Base-by-base conservation (phyloP, 2,329 filamentous ascomycete genomes). In the Monosporascus cannonballus region DNA sequence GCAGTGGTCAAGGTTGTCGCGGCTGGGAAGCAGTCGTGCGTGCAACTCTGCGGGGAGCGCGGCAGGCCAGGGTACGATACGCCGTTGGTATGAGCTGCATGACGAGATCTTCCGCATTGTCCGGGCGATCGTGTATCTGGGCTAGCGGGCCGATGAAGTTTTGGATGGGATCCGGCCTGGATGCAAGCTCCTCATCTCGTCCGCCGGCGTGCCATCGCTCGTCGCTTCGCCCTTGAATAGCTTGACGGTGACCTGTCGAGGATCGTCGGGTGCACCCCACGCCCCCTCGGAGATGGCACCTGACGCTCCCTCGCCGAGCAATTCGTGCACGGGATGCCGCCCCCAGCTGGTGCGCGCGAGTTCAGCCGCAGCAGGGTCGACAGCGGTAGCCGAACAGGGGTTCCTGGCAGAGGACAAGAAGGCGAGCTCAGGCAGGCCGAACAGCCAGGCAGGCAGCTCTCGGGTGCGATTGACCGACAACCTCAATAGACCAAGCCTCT, bases 101-200 rank as follows among this genome's bases (percentile, higher is more conserved):
- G 30, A 78, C 70, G 18, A 78, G 65, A 1, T 75, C 75, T 24
- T 66, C 63, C 54, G 30, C 30, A 34, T 68, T 69, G 48, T 69
- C 64, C 2, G 73, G 71, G 53, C 76, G 73, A 3, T 64, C 68
- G 27, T 67, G 61, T 27, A 78, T 71, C 49, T 69, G 69, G 2
- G 74, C 76, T 15, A 77, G 69, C 1, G 75, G 69, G 49, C 69
- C 67, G 52, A 77, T 74, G 45, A 78, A 70, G 55, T 75, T 75
- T 73, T 18, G 67, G 65, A 57, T 78, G 76, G 38, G 68, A 68
- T 11, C 75, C 76, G 0, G 76, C 76, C 1, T 67, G 66, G 48
- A 77, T 69, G 52, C 69, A 75, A 3, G 75, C 74, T 74, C 9
- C 68, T 67, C 73, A 78, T 74, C 61, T 78, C 76, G 58, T 78